Evolutionary conservation across 192 early-diverging fungal species (phyloP).

Genomic region (Hyaloraphidium curvatum): DNA sequence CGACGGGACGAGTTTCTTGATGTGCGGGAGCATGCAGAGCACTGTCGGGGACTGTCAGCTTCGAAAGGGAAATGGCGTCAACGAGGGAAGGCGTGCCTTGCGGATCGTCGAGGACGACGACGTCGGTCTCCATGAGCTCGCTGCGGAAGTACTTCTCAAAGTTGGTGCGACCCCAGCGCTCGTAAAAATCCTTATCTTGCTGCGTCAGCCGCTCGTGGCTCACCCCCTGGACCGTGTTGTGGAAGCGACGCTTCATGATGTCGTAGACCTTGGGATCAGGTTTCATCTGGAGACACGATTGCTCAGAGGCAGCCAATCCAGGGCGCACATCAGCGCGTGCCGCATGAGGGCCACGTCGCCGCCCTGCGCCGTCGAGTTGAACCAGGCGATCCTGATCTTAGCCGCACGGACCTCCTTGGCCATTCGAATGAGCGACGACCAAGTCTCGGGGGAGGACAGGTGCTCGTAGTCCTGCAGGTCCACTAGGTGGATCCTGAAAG

Average conservation of each 20-base stretch:
- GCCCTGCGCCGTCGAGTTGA: conserved; percentile 70
- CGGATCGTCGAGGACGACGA: too few species aligned
- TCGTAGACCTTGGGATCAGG: conserved; percentile 72
- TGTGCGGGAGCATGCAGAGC: conserved; percentile 57
- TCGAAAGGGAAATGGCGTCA: background rate
- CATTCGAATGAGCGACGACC: conserved; percentile 39
- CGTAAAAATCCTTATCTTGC: conserved; percentile 35
- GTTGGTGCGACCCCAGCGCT: conserved; percentile 9
- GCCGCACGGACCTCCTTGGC: conserved; percentile 28
- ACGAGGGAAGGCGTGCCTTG: too few species aligned
- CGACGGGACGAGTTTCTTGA: conserved; percentile 43
- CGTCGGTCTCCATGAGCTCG: background rate
- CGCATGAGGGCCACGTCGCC: conserved; percentile 84
- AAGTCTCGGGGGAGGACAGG: conserved; percentile 41
- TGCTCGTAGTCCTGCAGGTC: conserved; percentile 41
- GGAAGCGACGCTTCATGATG: conserved; percentile 74
- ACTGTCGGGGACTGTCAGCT: conserved; percentile 15
- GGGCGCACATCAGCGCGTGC: conserved; percentile 36
- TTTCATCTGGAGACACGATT: conserved; percentile 46
- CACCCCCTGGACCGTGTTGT: conserved; percentile 74
- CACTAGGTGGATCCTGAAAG: conserved; percentile 40
- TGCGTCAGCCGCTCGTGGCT: conserved; percentile 23
- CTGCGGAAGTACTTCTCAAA: background rate
- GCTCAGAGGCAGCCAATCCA: conserved; percentile 1
- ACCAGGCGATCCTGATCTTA: conserved; percentile 43